phyloP scores from a whole-genome alignment of 768 basidiomycete genomes.

The Harrya chromipes region DNA sequence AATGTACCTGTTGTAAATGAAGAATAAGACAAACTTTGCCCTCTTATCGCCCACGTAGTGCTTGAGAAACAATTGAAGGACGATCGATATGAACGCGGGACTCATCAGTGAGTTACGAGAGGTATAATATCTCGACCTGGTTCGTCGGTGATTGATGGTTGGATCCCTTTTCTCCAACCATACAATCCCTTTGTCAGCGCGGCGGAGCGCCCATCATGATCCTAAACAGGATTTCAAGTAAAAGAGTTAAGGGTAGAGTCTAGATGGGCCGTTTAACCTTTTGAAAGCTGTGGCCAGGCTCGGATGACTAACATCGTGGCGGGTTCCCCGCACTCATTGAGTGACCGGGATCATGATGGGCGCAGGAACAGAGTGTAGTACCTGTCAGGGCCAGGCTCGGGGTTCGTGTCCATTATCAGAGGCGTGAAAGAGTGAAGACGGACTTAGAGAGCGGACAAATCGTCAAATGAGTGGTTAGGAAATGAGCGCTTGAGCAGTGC shows the following conservation, averaged over 20 bases:
- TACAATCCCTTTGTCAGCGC: conserved; percentile 7
- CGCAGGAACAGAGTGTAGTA: too few relatives aligned
- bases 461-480: not conserved
- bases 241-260: too few relatives aligned
- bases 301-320: too few relatives aligned
- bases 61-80: conserved; percentile 47
- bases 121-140: not conserved
- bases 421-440: too few relatives aligned
- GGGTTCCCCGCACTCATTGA: too few relatives aligned
- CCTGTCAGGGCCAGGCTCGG: too few relatives aligned
- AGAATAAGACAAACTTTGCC: not conserved
- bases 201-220: not conserved
- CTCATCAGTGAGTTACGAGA: conserved; percentile 14
- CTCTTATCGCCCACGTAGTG: conserved; percentile 13
- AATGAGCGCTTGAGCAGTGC: too few relatives aligned
- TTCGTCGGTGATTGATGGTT: conserved; percentile 13
- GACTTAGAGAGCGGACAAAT: too few relatives aligned
- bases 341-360: too few relatives aligned
- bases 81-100: conserved; percentile 37
- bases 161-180: conserved; percentile 7
- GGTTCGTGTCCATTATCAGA: too few relatives aligned
- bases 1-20: conserved; percentile 18
- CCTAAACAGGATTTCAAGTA: not conserved
- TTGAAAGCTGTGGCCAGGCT: not conserved
- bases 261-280: not conserved